Evolutionary conservation across 345 rosid species (phyloP).

Genomic region (Citrus australasica): DNA sequence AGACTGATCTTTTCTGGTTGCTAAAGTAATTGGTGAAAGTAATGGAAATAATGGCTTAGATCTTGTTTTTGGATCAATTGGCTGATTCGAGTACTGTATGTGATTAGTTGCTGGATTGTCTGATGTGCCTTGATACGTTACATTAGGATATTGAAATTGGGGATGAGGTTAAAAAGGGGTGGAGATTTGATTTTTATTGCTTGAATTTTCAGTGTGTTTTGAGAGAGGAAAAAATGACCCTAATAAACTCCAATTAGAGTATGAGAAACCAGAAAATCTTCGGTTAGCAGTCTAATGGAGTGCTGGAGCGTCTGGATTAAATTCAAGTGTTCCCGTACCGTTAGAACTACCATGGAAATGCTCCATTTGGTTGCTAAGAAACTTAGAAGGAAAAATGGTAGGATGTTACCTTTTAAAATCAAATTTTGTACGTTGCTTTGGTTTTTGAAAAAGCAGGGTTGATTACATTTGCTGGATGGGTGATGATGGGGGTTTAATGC

Average conservation of each 20-base stretch:
- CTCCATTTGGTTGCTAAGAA: constrained; percentile 7
- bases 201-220: background rate
- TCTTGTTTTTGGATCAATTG: background rate
- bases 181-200: background rate
- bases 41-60: background rate
- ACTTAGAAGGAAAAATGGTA: background rate
- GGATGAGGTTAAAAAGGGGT: background rate
- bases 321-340: background rate
- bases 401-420: background rate
- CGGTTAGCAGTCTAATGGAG: background rate
- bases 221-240: background rate
- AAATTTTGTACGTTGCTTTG: background rate
- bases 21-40: constrained; percentile 4
- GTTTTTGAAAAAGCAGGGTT: constrained; percentile 3
- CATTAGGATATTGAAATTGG: background rate
- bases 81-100: background rate
- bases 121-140: background rate
- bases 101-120: background rate
- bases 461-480: constrained; percentile 2
- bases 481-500: constrained; percentile 1
- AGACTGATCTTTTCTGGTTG: background rate
- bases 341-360: background rate
- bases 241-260: background rate
- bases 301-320: background rate
- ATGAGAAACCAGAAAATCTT: background rate